Percentiles rank a stretch among this genome's conserved stretches.
Conservation (phyloP, 2,329 filamentous ascomycete species). For the Fusarium sp. region DNA sequence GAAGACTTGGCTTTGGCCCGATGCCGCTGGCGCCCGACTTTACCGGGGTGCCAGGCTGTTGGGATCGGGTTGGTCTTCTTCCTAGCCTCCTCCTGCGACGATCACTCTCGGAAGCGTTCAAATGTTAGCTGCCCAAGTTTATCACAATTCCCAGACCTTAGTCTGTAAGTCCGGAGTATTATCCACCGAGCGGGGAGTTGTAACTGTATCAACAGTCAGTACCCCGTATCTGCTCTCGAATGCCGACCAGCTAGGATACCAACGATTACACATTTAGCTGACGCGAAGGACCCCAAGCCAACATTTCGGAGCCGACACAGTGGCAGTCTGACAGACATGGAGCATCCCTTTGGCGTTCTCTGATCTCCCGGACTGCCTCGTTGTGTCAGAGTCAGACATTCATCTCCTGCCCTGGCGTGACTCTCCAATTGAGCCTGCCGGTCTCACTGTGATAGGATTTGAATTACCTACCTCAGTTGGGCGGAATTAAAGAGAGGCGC, state of each 20-base stretch:
- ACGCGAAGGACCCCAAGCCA: slow-evolving; percentile 2
- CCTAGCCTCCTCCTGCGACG: slow-evolving; percentile 17
- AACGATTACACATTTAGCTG: background rate
- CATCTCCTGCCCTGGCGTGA: background rate
- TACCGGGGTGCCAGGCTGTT: slow-evolving; percentile 40
- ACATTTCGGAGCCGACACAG: background rate
- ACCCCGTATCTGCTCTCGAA: slow-evolving; percentile 3
- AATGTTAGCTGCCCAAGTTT: slow-evolving; percentile 25
- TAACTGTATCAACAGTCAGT: slow-evolving; percentile 10
- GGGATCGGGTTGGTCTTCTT: slow-evolving; percentile 27
- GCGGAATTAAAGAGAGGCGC: slow-evolving; percentile 20
- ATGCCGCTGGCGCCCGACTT: slow-evolving; percentile 45
- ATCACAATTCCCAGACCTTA: slow-evolving; percentile 5
- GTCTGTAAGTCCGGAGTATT: background rate
- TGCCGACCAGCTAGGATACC: slow-evolving; percentile 12
- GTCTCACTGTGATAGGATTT: slow-evolving; percentile 28
- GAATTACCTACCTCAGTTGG: slow-evolving; percentile 14
- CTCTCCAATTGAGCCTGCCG: background rate
- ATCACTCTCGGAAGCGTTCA: slow-evolving; percentile 36
- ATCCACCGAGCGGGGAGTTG: background rate
- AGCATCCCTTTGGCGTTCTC: slow-evolving; percentile 2
- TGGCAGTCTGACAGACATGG: background rate
- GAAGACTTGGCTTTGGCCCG: slow-evolving; percentile 45
- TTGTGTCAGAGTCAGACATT: background rate
- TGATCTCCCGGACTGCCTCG: background rate